phyloP scores from a whole-genome alignment of 352 stramenopile species.

The Globisporangium nagaii region DNA sequence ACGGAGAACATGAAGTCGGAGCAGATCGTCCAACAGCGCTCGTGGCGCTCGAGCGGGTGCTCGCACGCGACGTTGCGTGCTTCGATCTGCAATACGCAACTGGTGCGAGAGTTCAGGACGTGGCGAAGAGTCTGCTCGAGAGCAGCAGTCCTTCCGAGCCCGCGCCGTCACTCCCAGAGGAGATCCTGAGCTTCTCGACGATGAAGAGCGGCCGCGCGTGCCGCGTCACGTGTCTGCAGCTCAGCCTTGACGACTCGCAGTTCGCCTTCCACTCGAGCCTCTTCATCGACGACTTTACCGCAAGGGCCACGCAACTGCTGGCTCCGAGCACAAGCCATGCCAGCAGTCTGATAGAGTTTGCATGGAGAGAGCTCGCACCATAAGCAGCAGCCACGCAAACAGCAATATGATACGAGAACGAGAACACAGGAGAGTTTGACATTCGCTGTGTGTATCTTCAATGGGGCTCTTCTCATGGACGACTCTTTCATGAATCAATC shows the following conservation, averaged over 20 bases:
- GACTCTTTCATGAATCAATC: constrained; percentile 18
- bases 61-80: constrained; percentile 23
- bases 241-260: not conserved
- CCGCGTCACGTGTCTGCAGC: constrained; percentile 30
- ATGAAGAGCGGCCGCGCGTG: constrained; percentile 18
- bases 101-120: constrained; percentile 20
- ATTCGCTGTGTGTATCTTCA: not conserved
- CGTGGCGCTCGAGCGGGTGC: constrained; percentile 3
- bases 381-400: not conserved
- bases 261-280: constrained; percentile 21
- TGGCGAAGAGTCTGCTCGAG: constrained; percentile 26
- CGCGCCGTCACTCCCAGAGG: constrained; percentile 3
- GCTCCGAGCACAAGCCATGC: not conserved
- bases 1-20: not conserved
- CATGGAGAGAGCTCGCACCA: not conserved
- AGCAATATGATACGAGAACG: not conserved
- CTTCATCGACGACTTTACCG: constrained; percentile 22
- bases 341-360: not conserved
- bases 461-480: constrained; percentile 5
- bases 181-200: constrained; percentile 55
- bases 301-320: constrained; percentile 10
- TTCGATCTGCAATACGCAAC: constrained; percentile 43
- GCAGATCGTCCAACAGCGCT: constrained; percentile 7
- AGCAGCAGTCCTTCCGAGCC: not conserved
- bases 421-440: not conserved